Percentiles rank a stretch among this genome's conserved stretches.
Conservation (phyloP, 805 yeast genomes). For the Naumovozyma baii region DNA sequence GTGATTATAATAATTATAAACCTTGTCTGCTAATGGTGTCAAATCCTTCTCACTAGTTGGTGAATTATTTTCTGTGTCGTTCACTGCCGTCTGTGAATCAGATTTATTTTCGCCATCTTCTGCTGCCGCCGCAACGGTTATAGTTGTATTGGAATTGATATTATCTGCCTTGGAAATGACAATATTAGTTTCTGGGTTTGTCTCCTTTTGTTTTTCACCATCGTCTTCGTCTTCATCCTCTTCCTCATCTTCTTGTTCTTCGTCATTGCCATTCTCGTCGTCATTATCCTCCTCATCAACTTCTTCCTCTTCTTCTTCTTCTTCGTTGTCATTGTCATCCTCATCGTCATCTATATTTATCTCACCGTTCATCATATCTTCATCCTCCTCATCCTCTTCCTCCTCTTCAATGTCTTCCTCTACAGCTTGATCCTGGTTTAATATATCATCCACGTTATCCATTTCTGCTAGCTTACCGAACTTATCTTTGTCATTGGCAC, state of each 20-base stretch:
- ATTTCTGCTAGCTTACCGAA: slow-evolving; percentile 3
- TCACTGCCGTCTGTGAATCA: slow-evolving; percentile 2
- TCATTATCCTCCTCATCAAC: slow-evolving; percentile 20
- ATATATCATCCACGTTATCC: slow-evolving; percentile 28
- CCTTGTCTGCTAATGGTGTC: slow-evolving; percentile 7
- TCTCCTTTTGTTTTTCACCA: slow-evolving; percentile 19
- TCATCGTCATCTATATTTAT: slow-evolving; percentile 10
- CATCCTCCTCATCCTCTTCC: slow-evolving; percentile 21
- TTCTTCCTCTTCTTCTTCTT: slow-evolving; percentile 20
- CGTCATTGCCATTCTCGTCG: slow-evolving; percentile 16
- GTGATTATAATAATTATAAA: slow-evolving; percentile 28
- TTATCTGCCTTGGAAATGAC: too few relatives aligned
- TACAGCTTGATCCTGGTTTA: slow-evolving; percentile 23
- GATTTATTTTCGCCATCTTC: slow-evolving; percentile 9
- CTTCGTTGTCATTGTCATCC: slow-evolving; percentile 11
- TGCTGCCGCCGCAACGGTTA: slow-evolving; percentile 13
- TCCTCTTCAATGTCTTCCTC: slow-evolving; percentile 26
- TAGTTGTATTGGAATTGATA: slow-evolving; percentile 2
- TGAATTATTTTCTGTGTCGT: neutral
- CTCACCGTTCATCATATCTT: slow-evolving; percentile 8
- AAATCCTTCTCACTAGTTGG: slow-evolving; percentile 2
- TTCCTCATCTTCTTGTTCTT: slow-evolving; percentile 17
- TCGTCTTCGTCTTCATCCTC: slow-evolving; percentile 11
- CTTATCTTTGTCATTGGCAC: too few relatives aligned
- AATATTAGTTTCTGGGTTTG: too few relatives aligned